Percentiles rank a stretch among this genome's conserved stretches.
These are phyloP conservation scores for Ceratocystis papillata DNA, from an alignment of 2,329 filamentous ascomycete species.

Conservation along the genomic window DNA sequence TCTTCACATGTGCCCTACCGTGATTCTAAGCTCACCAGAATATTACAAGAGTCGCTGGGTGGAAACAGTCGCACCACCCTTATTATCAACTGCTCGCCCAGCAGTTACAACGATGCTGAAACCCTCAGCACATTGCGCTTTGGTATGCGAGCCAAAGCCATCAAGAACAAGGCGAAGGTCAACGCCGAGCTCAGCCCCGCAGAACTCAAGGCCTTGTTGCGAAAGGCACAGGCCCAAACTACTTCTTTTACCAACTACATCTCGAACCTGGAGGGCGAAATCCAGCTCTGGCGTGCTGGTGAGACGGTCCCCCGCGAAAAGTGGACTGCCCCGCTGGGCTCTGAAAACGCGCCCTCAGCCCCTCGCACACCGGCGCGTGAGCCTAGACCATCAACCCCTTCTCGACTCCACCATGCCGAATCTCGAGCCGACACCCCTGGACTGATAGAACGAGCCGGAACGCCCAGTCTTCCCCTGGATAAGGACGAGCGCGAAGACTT, in stretches of 20 bases:
- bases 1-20: constrained; percentile 91
- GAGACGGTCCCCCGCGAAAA: constrained; percentile 79
- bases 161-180: constrained; percentile 99
- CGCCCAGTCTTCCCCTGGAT: constrained; percentile 77
- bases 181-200: constrained; percentile 94
- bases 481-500: constrained; percentile 98
- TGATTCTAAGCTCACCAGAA: constrained; percentile 95
- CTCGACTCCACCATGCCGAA: constrained; percentile 39
- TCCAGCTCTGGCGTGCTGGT: constrained; percentile 77
- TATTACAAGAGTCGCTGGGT: constrained; percentile 91
- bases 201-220: constrained; percentile 85
- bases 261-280: constrained; percentile 68
- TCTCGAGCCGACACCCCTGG: constrained; percentile 52
- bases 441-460: constrained; percentile 71
- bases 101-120: constrained; percentile 94
- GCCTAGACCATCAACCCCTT: constrained; percentile 41
- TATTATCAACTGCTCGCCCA: constrained; percentile 98
- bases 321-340: constrained; percentile 56
- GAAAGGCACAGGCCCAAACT: constrained; percentile 82
- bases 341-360: constrained; percentile 24
- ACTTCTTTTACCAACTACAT: constrained; percentile 85
- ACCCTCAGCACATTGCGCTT: constrained; percentile 87
- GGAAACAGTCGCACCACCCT: constrained; percentile 97
- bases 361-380: constrained; percentile 36
- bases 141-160: constrained; percentile 91